Evolutionary conservation across 768 basidiomycete species (phyloP), one percentile per base, ranked within the genome.

Genomic region (Tulasnella sp.): DNA sequence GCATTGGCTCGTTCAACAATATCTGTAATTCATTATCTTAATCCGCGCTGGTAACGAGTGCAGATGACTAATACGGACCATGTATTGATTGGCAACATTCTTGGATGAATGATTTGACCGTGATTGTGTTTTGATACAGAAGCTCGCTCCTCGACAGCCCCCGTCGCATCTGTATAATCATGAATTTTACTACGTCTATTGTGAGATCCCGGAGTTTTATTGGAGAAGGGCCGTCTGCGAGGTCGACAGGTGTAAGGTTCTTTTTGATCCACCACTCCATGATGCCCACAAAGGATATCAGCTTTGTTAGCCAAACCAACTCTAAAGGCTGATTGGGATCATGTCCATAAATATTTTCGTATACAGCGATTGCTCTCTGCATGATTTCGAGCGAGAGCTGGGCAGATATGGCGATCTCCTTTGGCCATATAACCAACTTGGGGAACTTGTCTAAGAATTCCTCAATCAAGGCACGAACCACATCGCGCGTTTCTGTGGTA

Each of bases 181-280:
- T 44, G 13, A 16, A 25, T 31, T 7, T 44, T 31, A 27, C 27
- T 44, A 16, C 16, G 16, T 8, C 32, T 44, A 25, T 27, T 25
- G 42, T 25, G 5, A 31, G n/a, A 15, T 44, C 32, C 42, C 42
- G 32, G n/a, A 44, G 42, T 6, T 13, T 15, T 3, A 44, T 32
- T 15, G 25, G 45, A 16, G 32, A 31, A 4, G 45, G 45, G 16
- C 33, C 28, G 27, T 34, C 5, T 22, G n/a, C 8, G 8, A 10
- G 8, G 45, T 27, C 5, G 35, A 27, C 45, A 47, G 43, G 22
- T 5, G 25, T 28, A 12, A 27, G 13, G 42, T 53, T 33, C 29
- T 31, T 22, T 27, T 32, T 24, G 27, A 45, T 45, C 44, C 51
- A 53, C 19, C 29, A 37, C 25, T 50, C 48, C 48, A 50, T 50